A percentile compares a stretch with the other conserved stretches of the same genome.
Conservation (phyloP, 495 filamentous ascomycete species). For the Paragyromitra xinjiangensis region DNA sequence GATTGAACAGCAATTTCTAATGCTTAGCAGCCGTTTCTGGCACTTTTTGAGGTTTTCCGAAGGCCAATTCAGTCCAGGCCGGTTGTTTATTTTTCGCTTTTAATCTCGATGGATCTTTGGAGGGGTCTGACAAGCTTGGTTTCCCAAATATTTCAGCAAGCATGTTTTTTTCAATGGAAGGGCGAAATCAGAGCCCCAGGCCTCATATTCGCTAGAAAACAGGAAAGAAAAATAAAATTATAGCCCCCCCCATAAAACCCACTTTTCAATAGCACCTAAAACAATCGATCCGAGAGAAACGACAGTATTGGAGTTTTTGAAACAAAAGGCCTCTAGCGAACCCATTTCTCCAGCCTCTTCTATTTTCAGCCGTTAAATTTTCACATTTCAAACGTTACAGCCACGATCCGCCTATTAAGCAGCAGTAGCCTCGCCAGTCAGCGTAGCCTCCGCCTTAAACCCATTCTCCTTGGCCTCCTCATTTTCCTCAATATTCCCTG, state of each 20-base stretch:
- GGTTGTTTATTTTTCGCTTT: slow-evolving; percentile 4
- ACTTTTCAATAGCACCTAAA: slow-evolving; percentile 48
- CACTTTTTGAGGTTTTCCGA: no score
- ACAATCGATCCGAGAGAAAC: slow-evolving; percentile 44
- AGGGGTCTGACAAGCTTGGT: slow-evolving; percentile 19
- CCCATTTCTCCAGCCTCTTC: slow-evolving; percentile 41
- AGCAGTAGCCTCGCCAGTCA: slow-evolving; percentile 51
- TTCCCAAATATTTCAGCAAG: slow-evolving; percentile 44
- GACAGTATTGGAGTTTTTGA: slow-evolving; percentile 43
- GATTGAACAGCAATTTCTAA: no score
- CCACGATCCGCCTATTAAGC: slow-evolving; percentile 24
- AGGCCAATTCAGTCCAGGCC: no score
- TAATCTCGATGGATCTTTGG: slow-evolving; percentile 34
- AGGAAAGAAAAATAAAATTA: slow-evolving; percentile 49
- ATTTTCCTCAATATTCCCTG: background rate
- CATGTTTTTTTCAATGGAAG: slow-evolving; percentile 15
- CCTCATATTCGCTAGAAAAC: slow-evolving; percentile 47
- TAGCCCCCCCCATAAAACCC: slow-evolving; percentile 31
- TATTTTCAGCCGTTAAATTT: slow-evolving; percentile 53
- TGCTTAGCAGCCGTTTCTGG: no score
- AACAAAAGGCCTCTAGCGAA: slow-evolving; percentile 51
- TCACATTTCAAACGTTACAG: slow-evolving; percentile 46
- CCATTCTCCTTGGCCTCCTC: slow-evolving; percentile 54
- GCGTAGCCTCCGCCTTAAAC: slow-evolving; percentile 44
- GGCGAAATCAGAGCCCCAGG: slow-evolving; percentile 35